These are phyloP conservation scores for Penicillium sp. DNA, from an alignment of 2,329 filamentous ascomycete genomes.

Conservation along the genomic window DNA sequence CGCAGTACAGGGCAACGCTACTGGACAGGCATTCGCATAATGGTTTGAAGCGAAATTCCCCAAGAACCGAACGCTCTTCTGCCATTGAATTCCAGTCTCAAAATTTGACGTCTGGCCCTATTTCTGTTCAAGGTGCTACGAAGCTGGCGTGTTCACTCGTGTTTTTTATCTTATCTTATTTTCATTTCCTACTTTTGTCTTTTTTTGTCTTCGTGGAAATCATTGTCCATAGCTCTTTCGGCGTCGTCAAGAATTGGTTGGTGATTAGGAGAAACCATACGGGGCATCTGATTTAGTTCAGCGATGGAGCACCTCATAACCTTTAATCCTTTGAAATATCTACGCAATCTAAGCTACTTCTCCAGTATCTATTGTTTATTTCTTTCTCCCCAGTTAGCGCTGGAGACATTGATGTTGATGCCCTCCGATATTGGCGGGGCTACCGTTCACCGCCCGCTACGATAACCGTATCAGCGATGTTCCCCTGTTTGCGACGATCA, in stretches of 20 bases:
- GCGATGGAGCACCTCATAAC: constrained; percentile 5
- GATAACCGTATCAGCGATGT: constrained; percentile 18
- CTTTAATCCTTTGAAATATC: background rate
- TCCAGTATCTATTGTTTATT: background rate
- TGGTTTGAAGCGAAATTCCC: background rate
- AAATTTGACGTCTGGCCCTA: constrained; percentile 17
- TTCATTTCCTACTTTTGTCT: constrained; percentile 8
- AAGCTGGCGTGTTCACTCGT: constrained; percentile 11
- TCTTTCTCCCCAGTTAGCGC: background rate
- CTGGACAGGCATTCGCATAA: constrained; percentile 23
- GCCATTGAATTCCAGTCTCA: constrained; percentile 8
- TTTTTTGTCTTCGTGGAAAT: constrained; percentile 15
- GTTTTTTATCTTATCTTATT: constrained; percentile 1
- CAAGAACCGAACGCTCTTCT: background rate
- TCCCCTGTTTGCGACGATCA: constrained; percentile 15
- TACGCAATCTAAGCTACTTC: background rate
- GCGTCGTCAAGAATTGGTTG: constrained; percentile 22
- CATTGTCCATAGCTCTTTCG: constrained; percentile 22
- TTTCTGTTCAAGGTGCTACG: constrained; percentile 14
- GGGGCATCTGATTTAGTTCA: constrained; percentile 6
- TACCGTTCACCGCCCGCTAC: constrained; percentile 16
- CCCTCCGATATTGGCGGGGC: constrained; percentile 7
- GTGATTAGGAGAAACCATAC: constrained; percentile 16
- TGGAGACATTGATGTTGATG: background rate
- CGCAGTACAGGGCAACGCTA: constrained; percentile 13